phyloP scores from a whole-genome alignment of 148 eudicot genomes.

The Vaccinium myrtillus region DNA sequence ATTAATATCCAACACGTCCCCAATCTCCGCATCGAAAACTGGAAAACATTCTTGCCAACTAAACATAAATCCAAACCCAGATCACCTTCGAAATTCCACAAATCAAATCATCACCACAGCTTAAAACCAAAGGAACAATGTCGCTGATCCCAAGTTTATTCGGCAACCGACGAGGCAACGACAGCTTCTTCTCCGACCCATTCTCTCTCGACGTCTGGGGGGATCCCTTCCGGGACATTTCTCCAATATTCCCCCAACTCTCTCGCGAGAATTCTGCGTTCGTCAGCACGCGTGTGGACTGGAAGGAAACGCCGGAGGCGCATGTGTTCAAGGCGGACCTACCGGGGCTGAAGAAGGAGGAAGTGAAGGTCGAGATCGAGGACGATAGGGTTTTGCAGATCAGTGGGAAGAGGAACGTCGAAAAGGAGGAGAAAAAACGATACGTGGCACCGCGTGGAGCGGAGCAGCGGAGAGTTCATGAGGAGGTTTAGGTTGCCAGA shows the following conservation, averaged over 20 bases:
- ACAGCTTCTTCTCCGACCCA: neutral
- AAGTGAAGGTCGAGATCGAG: constrained; percentile 51
- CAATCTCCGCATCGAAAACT: neutral
- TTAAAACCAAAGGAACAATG: neutral
- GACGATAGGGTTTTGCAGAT: constrained; percentile 41
- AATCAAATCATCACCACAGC: neutral
- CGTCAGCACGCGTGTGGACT: constrained; percentile 30
- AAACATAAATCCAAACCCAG: neutral
- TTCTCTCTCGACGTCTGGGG: constrained; percentile 29
- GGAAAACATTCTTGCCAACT: too few species aligned
- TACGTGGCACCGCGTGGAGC: constrained; percentile 45
- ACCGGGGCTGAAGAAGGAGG: constrained; percentile 32
- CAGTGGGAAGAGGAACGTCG: constrained; percentile 45
- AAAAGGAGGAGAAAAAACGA: constrained; percentile 53
- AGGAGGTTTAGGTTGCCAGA: constrained; percentile 48
- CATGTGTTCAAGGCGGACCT: constrained; percentile 50
- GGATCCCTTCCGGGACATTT: constrained; percentile 36
- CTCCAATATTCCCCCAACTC: neutral
- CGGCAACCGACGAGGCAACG: constrained; percentile 22
- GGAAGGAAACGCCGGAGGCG: constrained; percentile 55
- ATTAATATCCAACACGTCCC: constrained; percentile 1
- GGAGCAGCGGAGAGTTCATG: constrained; percentile 42
- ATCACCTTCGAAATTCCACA: neutral
- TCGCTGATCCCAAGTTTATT: constrained; percentile 41
- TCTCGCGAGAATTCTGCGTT: constrained; percentile 23